Conservation (phyloP, 2,329 filamentous ascomycete genomes). For the Alternaria longipes region DNA sequence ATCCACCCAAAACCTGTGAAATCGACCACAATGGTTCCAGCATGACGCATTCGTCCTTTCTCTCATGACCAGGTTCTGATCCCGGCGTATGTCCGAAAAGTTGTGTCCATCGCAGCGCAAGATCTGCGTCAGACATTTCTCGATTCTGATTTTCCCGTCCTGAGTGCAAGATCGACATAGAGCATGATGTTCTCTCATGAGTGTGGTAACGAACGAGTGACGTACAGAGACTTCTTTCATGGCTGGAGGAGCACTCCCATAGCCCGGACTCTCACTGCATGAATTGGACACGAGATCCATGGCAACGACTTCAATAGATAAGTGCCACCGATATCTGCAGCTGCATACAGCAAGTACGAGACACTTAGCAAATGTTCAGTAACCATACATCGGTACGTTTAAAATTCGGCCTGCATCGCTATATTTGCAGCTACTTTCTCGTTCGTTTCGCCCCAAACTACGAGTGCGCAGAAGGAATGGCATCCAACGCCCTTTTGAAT, state of each 20-base stretch:
- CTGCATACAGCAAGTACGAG: neutral
- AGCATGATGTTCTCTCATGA: neutral
- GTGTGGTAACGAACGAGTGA: neutral
- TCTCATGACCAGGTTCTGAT: neutral
- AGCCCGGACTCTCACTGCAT: neutral
- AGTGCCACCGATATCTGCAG: neutral
- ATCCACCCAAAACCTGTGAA: neutral
- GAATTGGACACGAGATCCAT: neutral
- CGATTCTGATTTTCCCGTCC: neutral
- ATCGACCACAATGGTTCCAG: neutral
- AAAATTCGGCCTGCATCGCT: neutral
- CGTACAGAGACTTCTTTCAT: neutral
- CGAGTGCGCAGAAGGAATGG: constrained; percentile 46
- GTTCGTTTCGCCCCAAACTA: neutral
- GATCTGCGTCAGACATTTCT: neutral
- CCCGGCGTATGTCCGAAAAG: neutral
- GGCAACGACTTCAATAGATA: neutral
- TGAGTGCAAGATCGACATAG: neutral
- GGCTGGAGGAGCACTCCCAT: neutral
- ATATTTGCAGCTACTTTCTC: neutral
- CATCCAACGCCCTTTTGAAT: constrained; percentile 75
- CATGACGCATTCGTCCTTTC: neutral
- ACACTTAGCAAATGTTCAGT: neutral
- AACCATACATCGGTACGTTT: neutral
- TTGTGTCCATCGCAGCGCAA: neutral